phyloP scores from a whole-genome alignment of 306 rosid genomes.

The Vachellia collinsii region DNA sequence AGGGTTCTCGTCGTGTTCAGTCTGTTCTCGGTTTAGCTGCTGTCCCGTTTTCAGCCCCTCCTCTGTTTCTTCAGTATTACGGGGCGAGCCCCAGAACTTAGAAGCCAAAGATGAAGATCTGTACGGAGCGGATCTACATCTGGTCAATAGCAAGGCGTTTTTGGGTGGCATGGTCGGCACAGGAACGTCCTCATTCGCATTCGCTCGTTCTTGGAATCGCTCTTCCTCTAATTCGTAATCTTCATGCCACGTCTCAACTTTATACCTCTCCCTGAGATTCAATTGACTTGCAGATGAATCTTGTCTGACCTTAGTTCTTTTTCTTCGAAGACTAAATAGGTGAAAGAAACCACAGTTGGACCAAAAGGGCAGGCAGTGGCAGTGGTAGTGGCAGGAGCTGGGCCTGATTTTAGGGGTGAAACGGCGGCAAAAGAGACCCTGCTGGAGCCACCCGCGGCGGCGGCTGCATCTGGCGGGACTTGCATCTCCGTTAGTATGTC shows the following conservation, averaged over 20 bases:
- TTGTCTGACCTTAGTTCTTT: constrained; percentile 31
- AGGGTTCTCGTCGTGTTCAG: constrained; percentile 34
- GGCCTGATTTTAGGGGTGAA: constrained; percentile 38
- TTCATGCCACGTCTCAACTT: constrained; percentile 7
- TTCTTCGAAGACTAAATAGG: constrained; percentile 44
- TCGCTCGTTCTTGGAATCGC: constrained; percentile 12
- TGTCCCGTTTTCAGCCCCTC: constrained; percentile 12
- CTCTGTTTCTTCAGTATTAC: constrained; percentile 39
- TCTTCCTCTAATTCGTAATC: constrained; percentile 41
- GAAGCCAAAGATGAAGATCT: constrained; percentile 71
- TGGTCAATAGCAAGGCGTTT: constrained; percentile 73
- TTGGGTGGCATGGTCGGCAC: constrained; percentile 59
- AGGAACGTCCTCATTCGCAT: constrained; percentile 30
- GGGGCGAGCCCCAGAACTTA: constrained; percentile 71
- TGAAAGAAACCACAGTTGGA: constrained; percentile 61
- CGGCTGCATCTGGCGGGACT: constrained; percentile 31
- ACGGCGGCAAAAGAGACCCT: constrained; percentile 40
- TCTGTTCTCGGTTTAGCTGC: constrained; percentile 15
- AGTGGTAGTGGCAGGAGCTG: constrained; percentile 26
- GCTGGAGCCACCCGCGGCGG: constrained; percentile 50
- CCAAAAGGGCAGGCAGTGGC: constrained; percentile 35
- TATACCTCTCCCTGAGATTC: constrained; percentile 19
- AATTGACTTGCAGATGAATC: constrained; percentile 40
- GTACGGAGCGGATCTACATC: constrained; percentile 91
- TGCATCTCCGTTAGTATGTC: background rate